These are phyloP conservation scores for Mortierella antarctica DNA, from an alignment of 192 early-diverging fungal genomes.

Conservation along the genomic window DNA sequence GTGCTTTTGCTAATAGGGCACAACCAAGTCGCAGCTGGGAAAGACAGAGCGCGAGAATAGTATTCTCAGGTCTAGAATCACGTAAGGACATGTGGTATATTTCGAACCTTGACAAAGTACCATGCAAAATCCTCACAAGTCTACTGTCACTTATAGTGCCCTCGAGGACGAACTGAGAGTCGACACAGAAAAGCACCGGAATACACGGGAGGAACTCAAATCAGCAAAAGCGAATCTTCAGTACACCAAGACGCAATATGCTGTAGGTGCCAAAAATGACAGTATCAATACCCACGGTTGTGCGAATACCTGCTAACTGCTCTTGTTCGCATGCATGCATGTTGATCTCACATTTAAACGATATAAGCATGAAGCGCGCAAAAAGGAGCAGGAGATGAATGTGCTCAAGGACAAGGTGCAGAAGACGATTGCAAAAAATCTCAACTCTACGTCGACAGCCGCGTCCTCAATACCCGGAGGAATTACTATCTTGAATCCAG, in stretches of 20 bases:
- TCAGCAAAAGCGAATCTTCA: conserved; percentile 62
- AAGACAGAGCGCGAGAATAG: conserved; percentile 31
- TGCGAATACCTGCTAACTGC: neutral
- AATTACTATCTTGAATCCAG: conserved; percentile 31
- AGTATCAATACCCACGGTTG: neutral
- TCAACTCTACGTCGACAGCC: conserved; percentile 13
- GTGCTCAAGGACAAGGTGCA: conserved; percentile 57
- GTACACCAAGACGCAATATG: conserved; percentile 61
- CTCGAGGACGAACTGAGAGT: conserved; percentile 40
- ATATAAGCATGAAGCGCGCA: conserved; percentile 59
- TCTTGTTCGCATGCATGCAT: neutral
- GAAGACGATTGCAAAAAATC: conserved; percentile 49
- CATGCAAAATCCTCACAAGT: neutral
- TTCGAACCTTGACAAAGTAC: neutral
- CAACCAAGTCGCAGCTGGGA: conserved; percentile 31
- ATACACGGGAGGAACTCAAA: conserved; percentile 59
- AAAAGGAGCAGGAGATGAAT: conserved; percentile 58
- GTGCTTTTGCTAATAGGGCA: conserved; percentile 3
- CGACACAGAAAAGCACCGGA: conserved; percentile 45
- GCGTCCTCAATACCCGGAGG: conserved; percentile 33
- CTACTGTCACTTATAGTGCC: neutral
- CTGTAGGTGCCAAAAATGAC: conserved; percentile 43
- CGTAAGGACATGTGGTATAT: conserved; percentile 6
- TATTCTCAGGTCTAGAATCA: conserved; percentile 18
- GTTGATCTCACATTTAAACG: neutral